Evolutionary conservation across 176 grass and related monocot species (phyloP), one percentile per base, ranked within the genome.

Genomic region (Phoenix dactylifera): DNA sequence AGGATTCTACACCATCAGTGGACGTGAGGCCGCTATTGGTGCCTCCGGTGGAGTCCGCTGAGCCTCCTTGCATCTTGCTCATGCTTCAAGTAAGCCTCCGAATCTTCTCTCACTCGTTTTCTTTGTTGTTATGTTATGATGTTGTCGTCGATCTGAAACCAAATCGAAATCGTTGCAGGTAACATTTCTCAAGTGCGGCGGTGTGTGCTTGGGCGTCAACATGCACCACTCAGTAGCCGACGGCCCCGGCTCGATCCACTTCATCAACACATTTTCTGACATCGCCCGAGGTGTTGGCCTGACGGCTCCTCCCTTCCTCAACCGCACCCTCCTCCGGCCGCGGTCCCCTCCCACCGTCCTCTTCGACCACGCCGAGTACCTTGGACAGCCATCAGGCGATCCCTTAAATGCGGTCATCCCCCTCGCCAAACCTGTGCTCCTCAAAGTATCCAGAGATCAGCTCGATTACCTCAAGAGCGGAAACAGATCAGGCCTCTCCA

Each of bases 151-250:
- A 52, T 12, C 22, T 24, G 52, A 22, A 53, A 6, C 44, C 22
- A 6, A 67, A 67, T 9, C 23, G 17, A 56, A 53, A 23, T 20
- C 2, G 9, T 29, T 54, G 0, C 82, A 86, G 83, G 59, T 85
- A 23, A 88, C 84, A 15, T 76, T 62, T 58, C 68, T 94, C 7
- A 50, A 67, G 71, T 94, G 80, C 23, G 80, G 89, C 15, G 77
- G 77, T 9, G 84, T 76, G 24, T 69, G 63, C 62, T 4, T 94
- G 0, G 79, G 85, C 39, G 16, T 29, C 2, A 74, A 72, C 32
- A 73, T 80, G 39, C 85, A 89, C 72, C 82, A 95, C 60, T 60
- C 72, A 20, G 67, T 74, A 51, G 65, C 69, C n/a, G 89, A 84
- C 69, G 77, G 70, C 56, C 80, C 52, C 32, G 59, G 58, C 9